phyloP scores from a whole-genome alignment of 2,329 filamentous ascomycete genomes.

The Verticillium albo-atrum region DNA sequence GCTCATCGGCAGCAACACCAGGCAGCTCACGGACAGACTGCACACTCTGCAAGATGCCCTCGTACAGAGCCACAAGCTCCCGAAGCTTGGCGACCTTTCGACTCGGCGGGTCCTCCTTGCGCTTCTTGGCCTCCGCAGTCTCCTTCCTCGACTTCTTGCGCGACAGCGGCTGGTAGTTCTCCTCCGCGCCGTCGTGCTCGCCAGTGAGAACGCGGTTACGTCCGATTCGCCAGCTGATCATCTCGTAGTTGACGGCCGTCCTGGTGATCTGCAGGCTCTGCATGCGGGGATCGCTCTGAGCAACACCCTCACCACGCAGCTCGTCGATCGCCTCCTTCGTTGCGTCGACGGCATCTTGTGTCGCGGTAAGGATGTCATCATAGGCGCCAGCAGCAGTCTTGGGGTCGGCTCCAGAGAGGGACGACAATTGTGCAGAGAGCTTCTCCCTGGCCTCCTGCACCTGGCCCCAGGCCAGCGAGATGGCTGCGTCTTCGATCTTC shows the following conservation, averaged over 20 bases:
- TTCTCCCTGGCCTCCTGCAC: conserved; percentile 52
- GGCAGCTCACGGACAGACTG: conserved; percentile 86
- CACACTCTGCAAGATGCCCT: conserved; percentile 84
- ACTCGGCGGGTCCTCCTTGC: conserved; percentile 62
- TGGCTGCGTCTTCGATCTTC: conserved; percentile 86
- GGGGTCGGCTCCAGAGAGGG: conserved; percentile 37
- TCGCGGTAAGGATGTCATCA: conserved; percentile 83
- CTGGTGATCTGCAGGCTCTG: conserved; percentile 89
- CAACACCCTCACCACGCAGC: conserved; percentile 74
- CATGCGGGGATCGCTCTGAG: conserved; percentile 80
- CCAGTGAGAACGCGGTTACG: conserved; percentile 87
- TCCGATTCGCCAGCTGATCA: conserved; percentile 92
- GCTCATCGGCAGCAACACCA: conserved; percentile 79
- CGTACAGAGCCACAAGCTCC: conserved; percentile 85
- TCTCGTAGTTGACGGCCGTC: conserved; percentile 88
- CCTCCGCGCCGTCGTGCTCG: conserved; percentile 68
- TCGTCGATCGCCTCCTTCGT: conserved; percentile 93
- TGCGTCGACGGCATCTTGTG: conserved; percentile 90
- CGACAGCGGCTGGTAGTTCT: conserved; percentile 40
- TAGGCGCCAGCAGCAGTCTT: conserved; percentile 80
- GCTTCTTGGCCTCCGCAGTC: conserved; percentile 21
- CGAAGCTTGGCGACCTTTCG: conserved; percentile 75
- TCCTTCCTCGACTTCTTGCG: conserved; percentile 50
- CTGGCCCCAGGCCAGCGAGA: conserved; percentile 75
- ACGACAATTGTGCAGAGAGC: conserved; percentile 43